Percentiles rank a stretch among this genome's conserved stretches.
Evolutionary conservation across 2,329 filamentous ascomycete genomes (phyloP).

Genomic region (Calonectria ilicicola): DNA sequence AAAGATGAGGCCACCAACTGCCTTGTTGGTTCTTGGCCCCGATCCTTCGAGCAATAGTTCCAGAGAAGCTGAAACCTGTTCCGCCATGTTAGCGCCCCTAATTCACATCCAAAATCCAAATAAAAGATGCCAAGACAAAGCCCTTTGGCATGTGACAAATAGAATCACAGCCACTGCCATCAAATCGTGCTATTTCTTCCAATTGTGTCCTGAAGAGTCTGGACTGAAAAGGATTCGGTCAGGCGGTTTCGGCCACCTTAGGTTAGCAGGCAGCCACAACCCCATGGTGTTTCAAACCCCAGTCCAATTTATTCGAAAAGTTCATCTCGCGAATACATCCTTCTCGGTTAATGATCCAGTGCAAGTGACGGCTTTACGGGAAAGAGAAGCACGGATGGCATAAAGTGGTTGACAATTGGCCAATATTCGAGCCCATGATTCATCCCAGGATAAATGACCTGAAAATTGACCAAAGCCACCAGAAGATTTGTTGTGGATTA

Average conservation of each 20-base stretch:
- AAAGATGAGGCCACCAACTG: background rate
- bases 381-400: background rate
- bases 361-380: too few species aligned
- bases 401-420: background rate
- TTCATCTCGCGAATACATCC: background rate
- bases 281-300: slow-evolving; percentile 6
- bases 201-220: background rate
- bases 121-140: background rate
- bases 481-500: background rate
- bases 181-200: background rate
- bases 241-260: background rate
- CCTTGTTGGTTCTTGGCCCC: background rate
- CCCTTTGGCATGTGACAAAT: too few species aligned
- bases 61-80: background rate
- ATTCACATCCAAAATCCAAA: background rate
- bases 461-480: background rate
- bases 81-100: background rate
- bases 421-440: background rate
- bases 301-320: background rate
- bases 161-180: background rate
- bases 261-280: background rate
- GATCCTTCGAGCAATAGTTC: background rate
- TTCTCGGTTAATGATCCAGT: background rate
- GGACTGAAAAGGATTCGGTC: background rate
- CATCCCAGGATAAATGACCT: too few species aligned